Conservation (phyloP, 1,284 basidiomycete species). For the Kwoniella shivajii region DNA sequence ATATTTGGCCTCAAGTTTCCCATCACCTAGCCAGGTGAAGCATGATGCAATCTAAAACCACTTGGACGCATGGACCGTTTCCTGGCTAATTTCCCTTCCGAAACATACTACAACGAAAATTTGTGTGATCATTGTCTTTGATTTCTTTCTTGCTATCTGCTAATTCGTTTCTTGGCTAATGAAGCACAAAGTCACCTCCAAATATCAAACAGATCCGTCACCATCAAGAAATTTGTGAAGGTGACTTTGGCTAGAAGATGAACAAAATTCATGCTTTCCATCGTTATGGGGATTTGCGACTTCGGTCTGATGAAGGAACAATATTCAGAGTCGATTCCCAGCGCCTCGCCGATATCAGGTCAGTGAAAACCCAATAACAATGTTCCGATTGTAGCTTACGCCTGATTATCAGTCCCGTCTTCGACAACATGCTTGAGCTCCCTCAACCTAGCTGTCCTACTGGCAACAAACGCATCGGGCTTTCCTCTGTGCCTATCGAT, state of each 20-base stretch:
- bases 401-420: not conserved
- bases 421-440: not conserved
- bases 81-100: too few relatives aligned
- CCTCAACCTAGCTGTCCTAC: not conserved
- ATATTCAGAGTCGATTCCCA: not conserved
- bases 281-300: not conserved
- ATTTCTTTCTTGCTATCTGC: not conserved
- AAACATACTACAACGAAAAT: not conserved
- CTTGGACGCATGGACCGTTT: too few relatives aligned
- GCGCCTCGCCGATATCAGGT: not conserved
- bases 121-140: not conserved
- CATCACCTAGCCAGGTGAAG: not conserved
- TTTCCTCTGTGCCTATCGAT: not conserved
- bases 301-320: not conserved
- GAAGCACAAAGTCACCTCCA: not conserved
- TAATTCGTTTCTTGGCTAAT: not conserved
- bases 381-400: not conserved
- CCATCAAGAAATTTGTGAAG: not conserved
- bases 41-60: too few relatives aligned
- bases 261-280: not conserved
- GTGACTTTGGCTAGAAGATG: not conserved
- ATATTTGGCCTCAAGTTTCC: not conserved
- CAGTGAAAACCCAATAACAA: not conserved
- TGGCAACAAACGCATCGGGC: not conserved
- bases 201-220: not conserved